Percentiles rank a stretch among this genome's conserved stretches.
Evolutionary conservation across 805 yeast genomes (phyloP).

Genomic region (Wickerhamomyces hampshirensis): DNA sequence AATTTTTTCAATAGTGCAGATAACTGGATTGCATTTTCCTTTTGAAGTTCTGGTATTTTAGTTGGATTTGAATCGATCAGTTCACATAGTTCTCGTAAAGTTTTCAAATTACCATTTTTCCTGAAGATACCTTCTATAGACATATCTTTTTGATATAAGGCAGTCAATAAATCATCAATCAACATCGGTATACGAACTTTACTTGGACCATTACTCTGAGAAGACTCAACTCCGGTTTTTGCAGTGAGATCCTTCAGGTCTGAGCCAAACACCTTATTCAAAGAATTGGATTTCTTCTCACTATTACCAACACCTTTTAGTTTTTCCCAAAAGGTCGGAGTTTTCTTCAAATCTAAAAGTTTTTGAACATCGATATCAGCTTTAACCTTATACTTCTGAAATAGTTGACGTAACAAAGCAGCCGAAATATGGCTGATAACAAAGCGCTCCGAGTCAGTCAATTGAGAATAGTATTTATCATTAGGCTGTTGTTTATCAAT

Average conservation of each 20-base stretch:
- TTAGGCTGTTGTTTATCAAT: slow-evolving; percentile 5
- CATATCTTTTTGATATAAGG: slow-evolving; percentile 86
- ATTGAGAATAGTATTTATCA: slow-evolving; percentile 60
- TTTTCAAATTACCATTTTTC: slow-evolving; percentile 89
- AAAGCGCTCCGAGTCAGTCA: slow-evolving; percentile 52
- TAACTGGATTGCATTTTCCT: slow-evolving; percentile 83
- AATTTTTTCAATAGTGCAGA: slow-evolving; percentile 92
- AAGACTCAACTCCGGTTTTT: slow-evolving; percentile 77
- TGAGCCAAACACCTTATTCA: slow-evolving; percentile 65
- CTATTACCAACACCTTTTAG: slow-evolving; percentile 24
- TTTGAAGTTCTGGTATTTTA: slow-evolving; percentile 61
- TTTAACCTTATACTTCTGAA: slow-evolving; percentile 28
- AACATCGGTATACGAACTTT: slow-evolving; percentile 78
- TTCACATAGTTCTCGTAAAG: slow-evolving; percentile 67
- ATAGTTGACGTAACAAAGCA: slow-evolving; percentile 38
- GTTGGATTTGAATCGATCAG: slow-evolving; percentile 71
- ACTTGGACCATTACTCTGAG: slow-evolving; percentile 77
- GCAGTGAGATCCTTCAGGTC: slow-evolving; percentile 64
- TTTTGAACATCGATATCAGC: slow-evolving; percentile 30
- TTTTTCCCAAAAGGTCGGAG: slow-evolving; percentile 43
- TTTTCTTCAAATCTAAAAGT: slow-evolving; percentile 29
- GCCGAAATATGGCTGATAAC: slow-evolving; percentile 56
- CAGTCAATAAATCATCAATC: slow-evolving; percentile 78
- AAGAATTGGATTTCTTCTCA: slow-evolving; percentile 16
- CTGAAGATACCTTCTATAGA: slow-evolving; percentile 95